Conservation (phyloP, 768 basidiomycete genomes). For the Naganishia randhawae region DNA sequence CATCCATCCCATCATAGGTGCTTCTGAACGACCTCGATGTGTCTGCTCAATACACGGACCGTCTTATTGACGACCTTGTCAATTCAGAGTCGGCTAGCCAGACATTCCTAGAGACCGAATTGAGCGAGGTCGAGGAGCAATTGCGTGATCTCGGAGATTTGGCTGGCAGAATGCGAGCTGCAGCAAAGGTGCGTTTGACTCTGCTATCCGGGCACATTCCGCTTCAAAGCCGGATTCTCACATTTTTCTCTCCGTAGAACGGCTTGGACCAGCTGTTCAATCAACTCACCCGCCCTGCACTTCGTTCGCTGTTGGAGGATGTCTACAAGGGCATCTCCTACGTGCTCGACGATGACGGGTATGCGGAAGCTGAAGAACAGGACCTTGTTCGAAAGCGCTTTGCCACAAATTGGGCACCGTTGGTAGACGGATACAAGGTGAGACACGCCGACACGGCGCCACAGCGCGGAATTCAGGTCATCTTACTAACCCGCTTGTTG, state of each 20-base stretch:
- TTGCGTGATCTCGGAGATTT: constrained; percentile 36
- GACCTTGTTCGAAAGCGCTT: constrained; percentile 87
- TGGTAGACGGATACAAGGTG: constrained; percentile 85
- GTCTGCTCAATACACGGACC: constrained; percentile 82
- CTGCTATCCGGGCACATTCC: not conserved
- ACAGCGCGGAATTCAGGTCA: not conserved
- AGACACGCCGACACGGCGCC: constrained; percentile 22
- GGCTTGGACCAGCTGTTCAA: constrained; percentile 94
- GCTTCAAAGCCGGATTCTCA: not conserved
- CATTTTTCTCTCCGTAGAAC: constrained; percentile 53
- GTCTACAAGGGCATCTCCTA: constrained; percentile 88
- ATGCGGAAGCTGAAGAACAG: constrained; percentile 74
- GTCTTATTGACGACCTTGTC: constrained; percentile 65
- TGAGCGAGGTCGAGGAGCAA: constrained; percentile 55
- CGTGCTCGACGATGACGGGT: constrained; percentile 80
- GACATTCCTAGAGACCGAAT: constrained; percentile 64
- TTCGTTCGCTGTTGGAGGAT: constrained; percentile 78
- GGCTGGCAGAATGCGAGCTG: constrained; percentile 61
- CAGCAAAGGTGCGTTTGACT: constrained; percentile 61
- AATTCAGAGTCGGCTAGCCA: constrained; percentile 55
- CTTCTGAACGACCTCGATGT: constrained; percentile 86
- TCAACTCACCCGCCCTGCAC: constrained; percentile 79
- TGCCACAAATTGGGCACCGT: constrained; percentile 75
- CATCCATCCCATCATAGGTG: constrained; percentile 12
- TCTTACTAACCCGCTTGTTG: not conserved